Evolutionary conservation across 75 land plant species (phyloP), one percentile per base, ranked within the genome.

Genomic region (Sequoiadendron giganteum): DNA sequence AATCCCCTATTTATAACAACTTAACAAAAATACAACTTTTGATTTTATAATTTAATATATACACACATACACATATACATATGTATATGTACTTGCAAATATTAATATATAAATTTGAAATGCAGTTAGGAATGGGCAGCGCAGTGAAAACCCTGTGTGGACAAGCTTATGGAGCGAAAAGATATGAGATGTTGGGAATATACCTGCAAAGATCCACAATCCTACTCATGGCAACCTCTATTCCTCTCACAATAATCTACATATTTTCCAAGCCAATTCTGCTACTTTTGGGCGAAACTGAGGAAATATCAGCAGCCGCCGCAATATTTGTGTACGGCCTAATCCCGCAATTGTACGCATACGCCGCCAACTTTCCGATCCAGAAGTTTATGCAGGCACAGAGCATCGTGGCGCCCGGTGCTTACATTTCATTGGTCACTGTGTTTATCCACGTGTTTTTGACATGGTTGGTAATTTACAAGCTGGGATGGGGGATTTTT

Each of bases 111-210:
- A 52, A 52, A 52, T 52, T 52, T 52, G 55, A 52, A 52, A 52
- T 52, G n/a, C 89, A 95, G 95, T 76, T 95, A 38, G 96, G 96
- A 5, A 94, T 95, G 96, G 95, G 93, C 36, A 94, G 96, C 84
- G 95, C 94, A 4, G 91, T 93, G 65, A 95, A 95, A 85, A 95
- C 96, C 0, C 89, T 95, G 18, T 95, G 96, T 56, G 96, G 96
- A 3, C 96, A 95, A 86, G 95, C 95, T 1, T 94, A 88, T 32
- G 95, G 95, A 47, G 95, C 95, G 0, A 39, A 84, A 28, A 88
- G 87, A 56, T 93, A 90, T 79, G 90, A 89, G 0, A 89, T 92
- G 90, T 86, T 94, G 34, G 95, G 95, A 32, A 75, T 93, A 0
- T 92, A 93, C 39, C 83, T 93, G 8, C 95, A 94, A 56, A 87